Evolutionary conservation across 371 early-diverging fungal genomes (phyloP).

Genomic region (Apophysomyces trapeziformis): DNA sequence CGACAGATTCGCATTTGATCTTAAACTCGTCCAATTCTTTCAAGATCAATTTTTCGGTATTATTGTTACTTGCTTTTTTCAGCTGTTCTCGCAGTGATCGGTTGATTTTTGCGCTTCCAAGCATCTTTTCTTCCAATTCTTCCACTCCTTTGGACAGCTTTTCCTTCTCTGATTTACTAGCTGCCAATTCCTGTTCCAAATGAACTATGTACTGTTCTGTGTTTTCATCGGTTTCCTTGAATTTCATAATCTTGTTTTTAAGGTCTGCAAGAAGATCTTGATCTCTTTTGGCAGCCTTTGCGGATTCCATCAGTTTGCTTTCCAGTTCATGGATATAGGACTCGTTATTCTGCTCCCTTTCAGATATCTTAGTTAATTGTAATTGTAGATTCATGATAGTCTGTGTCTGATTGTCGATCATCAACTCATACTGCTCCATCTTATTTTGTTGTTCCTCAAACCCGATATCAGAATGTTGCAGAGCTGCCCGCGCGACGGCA

Average conservation of each 20-base stretch:
- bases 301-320: conserved; percentile 36
- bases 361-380: conserved; percentile 29
- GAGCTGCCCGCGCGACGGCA: conserved; percentile 58
- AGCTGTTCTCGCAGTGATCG: conserved; percentile 19
- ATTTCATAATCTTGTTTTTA: conserved; percentile 40
- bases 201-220: conserved; percentile 56
- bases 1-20: conserved; percentile 21
- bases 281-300: conserved; percentile 30
- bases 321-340: conserved; percentile 50
- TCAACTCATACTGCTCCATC: conserved; percentile 33
- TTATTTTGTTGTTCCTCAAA: conserved; percentile 55
- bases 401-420: conserved; percentile 36
- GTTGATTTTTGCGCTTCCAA: conserved; percentile 1
- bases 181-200: conserved; percentile 44
- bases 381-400: conserved; percentile 33
- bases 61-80: conserved; percentile 18
- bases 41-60: conserved; percentile 31
- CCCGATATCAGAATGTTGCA: conserved; percentile 52
- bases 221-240: conserved; percentile 50
- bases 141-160: conserved; percentile 18
- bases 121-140: conserved; percentile 30
- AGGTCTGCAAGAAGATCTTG: conserved; percentile 43
- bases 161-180: conserved; percentile 35
- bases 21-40: conserved; percentile 38
- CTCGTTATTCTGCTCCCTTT: conserved; percentile 43